Evolutionary conservation across 2,329 filamentous ascomycete genomes (phyloP).

Genomic region (Arthrobotrys pseudoclavata): DNA sequence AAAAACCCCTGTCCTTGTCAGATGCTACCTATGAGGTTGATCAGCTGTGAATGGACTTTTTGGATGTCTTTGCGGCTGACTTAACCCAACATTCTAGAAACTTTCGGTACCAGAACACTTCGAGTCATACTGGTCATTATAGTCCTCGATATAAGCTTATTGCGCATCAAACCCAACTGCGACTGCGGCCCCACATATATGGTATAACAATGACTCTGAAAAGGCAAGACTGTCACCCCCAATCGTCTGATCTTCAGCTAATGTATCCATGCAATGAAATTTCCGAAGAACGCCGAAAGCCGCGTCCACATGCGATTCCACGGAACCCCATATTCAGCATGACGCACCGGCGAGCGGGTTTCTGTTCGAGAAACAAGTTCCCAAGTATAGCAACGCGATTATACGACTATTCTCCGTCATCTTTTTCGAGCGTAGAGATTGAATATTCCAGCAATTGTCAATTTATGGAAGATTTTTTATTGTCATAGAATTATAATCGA

Average conservation of each 20-base stretch:
- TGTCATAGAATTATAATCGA: slow-evolving; percentile 9
- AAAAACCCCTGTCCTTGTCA: neutral
- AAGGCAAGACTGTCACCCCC: neutral
- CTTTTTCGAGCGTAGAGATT: neutral
- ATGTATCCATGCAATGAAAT: neutral
- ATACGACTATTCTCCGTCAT: slow-evolving; percentile 34
- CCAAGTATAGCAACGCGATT: neutral
- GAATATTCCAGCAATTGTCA: too few species aligned
- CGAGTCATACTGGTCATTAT: neutral
- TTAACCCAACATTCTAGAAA: neutral
- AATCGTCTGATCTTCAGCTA: neutral
- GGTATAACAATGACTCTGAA: neutral
- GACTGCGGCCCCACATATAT: neutral
- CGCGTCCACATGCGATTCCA: neutral
- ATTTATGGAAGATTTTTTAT: neutral
- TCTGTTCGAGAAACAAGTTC: neutral
- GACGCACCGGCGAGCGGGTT: neutral
- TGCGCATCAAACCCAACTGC: neutral
- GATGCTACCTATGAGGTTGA: neutral
- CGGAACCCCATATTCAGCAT: slow-evolving; percentile 1
- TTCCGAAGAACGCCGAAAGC: slow-evolving; percentile 13
- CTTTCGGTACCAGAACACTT: neutral
- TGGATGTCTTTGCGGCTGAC: neutral
- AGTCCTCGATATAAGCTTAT: neutral
- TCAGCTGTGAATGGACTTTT: neutral